These are phyloP conservation scores for Pittosporum tobira DNA, from an alignment of 129 eudicot species.

Conservation along the genomic window DNA sequence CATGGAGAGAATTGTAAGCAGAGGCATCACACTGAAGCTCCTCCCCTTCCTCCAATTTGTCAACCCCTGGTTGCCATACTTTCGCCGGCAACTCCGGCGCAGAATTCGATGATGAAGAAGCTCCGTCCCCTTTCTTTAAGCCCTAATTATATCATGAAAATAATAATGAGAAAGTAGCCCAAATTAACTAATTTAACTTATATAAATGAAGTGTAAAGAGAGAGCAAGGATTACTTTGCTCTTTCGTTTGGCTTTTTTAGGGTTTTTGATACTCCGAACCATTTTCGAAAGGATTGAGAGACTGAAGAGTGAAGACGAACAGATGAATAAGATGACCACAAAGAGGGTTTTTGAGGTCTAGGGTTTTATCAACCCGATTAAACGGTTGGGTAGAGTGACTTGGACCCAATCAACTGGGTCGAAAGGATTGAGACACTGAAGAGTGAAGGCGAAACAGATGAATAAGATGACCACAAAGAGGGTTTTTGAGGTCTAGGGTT, in stretches of 20 bases:
- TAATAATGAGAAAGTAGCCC: not conserved
- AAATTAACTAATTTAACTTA: not conserved
- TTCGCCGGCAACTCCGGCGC: conserved; percentile 49
- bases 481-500: conserved; percentile 46
- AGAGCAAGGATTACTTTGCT: conserved; percentile 38
- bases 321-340: too few species aligned
- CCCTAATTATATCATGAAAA: conserved; percentile 23
- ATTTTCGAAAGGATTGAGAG: conserved; percentile 18
- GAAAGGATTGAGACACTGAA: too few species aligned
- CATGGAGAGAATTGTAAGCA: conserved; percentile 91
- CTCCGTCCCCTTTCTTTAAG: conserved; percentile 56
- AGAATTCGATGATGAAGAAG: conserved; percentile 35
- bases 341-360: conserved; percentile 30
- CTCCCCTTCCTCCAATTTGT: conserved; percentile 81
- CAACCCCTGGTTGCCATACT: conserved; percentile 98
- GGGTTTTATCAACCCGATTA: conserved; percentile 32
- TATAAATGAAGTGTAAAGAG: not conserved
- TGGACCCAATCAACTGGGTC: too few species aligned
- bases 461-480: too few species aligned
- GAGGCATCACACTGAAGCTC: conserved; percentile 94
- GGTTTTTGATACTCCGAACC: conserved; percentile 72
- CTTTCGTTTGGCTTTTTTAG: conserved; percentile 66
- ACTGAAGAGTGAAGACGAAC: not conserved
- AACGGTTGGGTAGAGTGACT: too few species aligned
- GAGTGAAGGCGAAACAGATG: not conserved